Evolutionary conservation across 345 rosid genomes (phyloP).

Genomic region (Mangifera indica): DNA sequence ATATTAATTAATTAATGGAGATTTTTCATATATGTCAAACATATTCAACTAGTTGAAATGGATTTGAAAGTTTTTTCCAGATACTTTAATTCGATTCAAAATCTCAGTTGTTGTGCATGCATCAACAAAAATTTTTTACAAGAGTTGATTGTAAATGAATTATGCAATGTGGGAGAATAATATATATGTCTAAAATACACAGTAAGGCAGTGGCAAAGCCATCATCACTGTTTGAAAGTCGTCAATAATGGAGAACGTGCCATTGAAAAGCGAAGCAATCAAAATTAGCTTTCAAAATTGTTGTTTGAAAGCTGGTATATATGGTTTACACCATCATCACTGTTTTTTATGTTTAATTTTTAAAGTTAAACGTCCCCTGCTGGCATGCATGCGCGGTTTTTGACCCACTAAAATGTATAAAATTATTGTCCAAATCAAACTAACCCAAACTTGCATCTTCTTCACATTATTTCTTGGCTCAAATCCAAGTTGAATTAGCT

Average conservation of each 20-base stretch:
- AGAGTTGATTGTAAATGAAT: too few species aligned
- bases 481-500: too few species aligned
- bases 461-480: too few species aligned
- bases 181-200: not conserved
- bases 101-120: too few species aligned
- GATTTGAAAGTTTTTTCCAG: too few species aligned
- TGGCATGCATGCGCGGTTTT: not conserved
- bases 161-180: not conserved
- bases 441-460: not conserved
- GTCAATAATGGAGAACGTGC: slow-evolving; percentile 13
- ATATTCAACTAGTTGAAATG: too few species aligned
- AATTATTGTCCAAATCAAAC: not conserved
- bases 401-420: not conserved
- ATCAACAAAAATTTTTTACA: too few species aligned
- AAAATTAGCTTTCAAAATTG: not conserved
- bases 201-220: too few species aligned
- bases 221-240: not conserved
- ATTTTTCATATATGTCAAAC: too few species aligned
- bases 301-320: not conserved
- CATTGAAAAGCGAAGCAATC: slow-evolving; percentile 6
- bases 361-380: not conserved
- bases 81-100: too few species aligned
- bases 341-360: not conserved
- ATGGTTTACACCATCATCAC: not conserved
- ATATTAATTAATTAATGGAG: too few species aligned